Percentiles rank a stretch among this genome's conserved stretches.
These are phyloP conservation scores for Pythium aquatile DNA, from an alignment of 352 stramenopile species.

Conservation along the genomic window DNA sequence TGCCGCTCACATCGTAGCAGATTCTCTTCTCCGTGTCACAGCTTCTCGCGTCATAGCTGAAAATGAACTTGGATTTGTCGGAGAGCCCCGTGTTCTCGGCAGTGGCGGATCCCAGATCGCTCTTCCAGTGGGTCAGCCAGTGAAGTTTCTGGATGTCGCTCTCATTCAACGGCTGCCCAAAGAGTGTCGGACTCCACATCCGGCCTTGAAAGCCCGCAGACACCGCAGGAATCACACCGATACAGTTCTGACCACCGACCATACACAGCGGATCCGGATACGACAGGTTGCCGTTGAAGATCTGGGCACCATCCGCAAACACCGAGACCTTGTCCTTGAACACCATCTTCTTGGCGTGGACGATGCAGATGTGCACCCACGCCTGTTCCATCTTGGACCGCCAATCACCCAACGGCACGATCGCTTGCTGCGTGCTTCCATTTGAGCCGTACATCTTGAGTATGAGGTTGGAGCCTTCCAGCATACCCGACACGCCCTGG, in stretches of 20 bases:
- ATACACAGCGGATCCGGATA: conserved; percentile 76
- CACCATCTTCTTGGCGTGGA: conserved; percentile 87
- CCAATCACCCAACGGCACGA: conserved; percentile 54
- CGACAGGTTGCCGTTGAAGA: conserved; percentile 62
- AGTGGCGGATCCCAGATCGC: conserved; percentile 48
- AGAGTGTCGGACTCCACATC: conserved; percentile 77
- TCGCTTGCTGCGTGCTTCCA: conserved; percentile 42
- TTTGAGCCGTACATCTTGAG: conserved; percentile 51
- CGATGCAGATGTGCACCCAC: conserved; percentile 77
- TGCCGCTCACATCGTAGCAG: conserved; percentile 76
- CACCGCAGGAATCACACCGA: conserved; percentile 56
- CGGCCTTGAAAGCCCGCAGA: conserved; percentile 53
- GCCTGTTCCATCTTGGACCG: conserved; percentile 46
- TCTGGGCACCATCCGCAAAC: conserved; percentile 55
- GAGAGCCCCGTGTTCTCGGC: conserved; percentile 60
- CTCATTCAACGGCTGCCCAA: conserved; percentile 60
- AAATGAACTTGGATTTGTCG: conserved; percentile 81
- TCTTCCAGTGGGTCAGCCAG: conserved; percentile 80
- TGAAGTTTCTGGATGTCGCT: conserved; percentile 67
- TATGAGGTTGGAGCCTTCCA: conserved; percentile 56
- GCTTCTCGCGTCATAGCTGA: conserved; percentile 75
- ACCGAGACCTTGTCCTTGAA: conserved; percentile 86
- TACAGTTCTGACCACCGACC: conserved; percentile 66
- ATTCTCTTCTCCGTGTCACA: conserved; percentile 51
- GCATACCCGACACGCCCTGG: conserved; percentile 60